Base-by-base conservation (phyloP, 2,329 filamentous ascomycete species). In the Verticillium longisporum region DNA sequence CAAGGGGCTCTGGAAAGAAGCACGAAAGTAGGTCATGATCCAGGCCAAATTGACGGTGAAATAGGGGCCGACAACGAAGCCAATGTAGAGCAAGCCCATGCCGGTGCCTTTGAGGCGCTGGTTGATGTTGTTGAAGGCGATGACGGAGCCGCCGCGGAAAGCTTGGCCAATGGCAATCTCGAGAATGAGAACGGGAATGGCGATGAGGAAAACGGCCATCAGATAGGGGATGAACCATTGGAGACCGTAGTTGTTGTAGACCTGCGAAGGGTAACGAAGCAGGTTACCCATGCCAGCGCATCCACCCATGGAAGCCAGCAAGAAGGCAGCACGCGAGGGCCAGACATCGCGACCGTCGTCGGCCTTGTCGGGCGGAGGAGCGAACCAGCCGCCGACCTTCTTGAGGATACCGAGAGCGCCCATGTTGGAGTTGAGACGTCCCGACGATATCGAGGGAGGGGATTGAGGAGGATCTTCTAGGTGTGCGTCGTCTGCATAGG, bases 131-230 rank as follows among this genome's bases (percentile, higher is more conserved):
- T 81, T 80, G 68, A 77, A 84, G 4, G 82, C 81, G 59, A 84
- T 79, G 45, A 83, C 80, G 3, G 77, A 79, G 13, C 82, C 82
- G 45, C 80, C 82, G 13, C 81, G 80, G 66, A 84, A 83, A 4
- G 82, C 82, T 66, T 85, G 89, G 56, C 91, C 91, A 59, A 90
- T 91, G 59, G 89, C 89, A 58, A 85, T 83, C 67, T 86, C 83
- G 26, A 85, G 77, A 13, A 84, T 77, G 41, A 85, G 75, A 0
- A 79, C 76, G 0, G 83, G 83, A 55, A 85, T 84, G 41, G 82
- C 82, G 61, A 86, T 77, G 11, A 84, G 69, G 61, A 83, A 80
- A 15, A 85, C 76, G 6, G 80, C 80, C 61, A 85, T 71, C 4
- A 85, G 68, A 63, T 85, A 86, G 0, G 83, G 83, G 18, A 85